These are phyloP conservation scores for Daedaleopsis sinensis DNA, from an alignment of 768 basidiomycete species.

Conservation along the genomic window DNA sequence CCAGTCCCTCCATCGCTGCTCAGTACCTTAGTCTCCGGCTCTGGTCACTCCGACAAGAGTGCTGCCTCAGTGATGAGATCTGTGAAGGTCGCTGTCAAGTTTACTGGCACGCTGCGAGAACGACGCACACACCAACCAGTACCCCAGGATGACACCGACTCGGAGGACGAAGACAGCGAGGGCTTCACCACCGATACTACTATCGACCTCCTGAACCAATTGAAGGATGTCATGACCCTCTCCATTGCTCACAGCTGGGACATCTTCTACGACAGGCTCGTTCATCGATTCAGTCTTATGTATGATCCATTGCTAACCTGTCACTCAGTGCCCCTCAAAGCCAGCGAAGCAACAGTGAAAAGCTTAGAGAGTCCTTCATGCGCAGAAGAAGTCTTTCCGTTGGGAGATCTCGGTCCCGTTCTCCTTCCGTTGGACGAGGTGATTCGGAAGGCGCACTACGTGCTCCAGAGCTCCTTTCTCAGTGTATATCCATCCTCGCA, in stretches of 20 bases:
- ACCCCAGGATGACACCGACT: conserved; percentile 46
- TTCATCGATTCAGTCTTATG: neutral
- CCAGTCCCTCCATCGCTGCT: conserved; percentile 55
- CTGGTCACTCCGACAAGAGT: conserved; percentile 10
- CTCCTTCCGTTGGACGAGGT: conserved; percentile 43
- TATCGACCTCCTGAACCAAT: conserved; percentile 61
- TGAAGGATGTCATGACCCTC: conserved; percentile 61
- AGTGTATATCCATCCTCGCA: conserved; percentile 61
- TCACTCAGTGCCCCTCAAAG: conserved; percentile 4
- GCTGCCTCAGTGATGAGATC: conserved; percentile 22
- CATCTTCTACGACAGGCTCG: conserved; percentile 61
- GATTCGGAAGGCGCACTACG: conserved; percentile 23
- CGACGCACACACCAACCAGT: conserved; percentile 19
- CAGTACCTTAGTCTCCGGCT: conserved; percentile 33
- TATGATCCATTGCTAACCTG: neutral
- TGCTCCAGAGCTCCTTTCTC: conserved; percentile 56
- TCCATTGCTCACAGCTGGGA: conserved; percentile 61
- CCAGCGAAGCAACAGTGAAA: conserved; percentile 19
- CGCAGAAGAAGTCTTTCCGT: conserved; percentile 11
- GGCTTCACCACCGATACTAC: conserved; percentile 68
- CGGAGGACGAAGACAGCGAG: conserved; percentile 32
- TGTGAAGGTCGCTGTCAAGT: conserved; percentile 25
- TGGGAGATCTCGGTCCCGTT: conserved; percentile 40
- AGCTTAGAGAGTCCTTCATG: conserved; percentile 17
- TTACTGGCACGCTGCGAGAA: conserved; percentile 27